Conservation (phyloP, 345 rosid genomes). For the Citrus maxima region DNA sequence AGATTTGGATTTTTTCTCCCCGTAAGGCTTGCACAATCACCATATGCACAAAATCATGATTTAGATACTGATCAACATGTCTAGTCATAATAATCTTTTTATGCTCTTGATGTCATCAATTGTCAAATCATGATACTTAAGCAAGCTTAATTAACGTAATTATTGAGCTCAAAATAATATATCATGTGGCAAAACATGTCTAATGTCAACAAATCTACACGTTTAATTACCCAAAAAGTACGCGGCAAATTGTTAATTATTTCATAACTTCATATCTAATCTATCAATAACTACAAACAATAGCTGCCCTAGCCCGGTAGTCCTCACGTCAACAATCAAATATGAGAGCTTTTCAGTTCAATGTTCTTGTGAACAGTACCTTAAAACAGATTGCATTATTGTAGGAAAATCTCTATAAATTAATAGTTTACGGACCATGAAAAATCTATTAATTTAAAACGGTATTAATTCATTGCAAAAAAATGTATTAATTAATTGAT, state of each 20-base stretch:
- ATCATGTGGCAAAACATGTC: background rate
- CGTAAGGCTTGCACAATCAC: background rate
- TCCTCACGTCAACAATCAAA: too few relatives aligned
- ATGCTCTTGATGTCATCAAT: background rate
- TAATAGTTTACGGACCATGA: fast-evolving
- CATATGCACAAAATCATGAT: background rate
- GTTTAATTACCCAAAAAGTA: background rate
- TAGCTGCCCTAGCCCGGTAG: too few relatives aligned
- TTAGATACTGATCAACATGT: background rate
- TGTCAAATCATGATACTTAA: slow-evolving; percentile 8
- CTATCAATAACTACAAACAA: too few relatives aligned
- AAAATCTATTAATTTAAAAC: too few relatives aligned
- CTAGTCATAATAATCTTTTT: background rate
- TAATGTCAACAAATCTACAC: background rate
- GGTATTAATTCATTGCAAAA: too few relatives aligned
- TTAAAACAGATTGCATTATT: too few relatives aligned
- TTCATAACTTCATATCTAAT: too few relatives aligned
- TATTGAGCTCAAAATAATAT: background rate
- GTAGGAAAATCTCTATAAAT: too few relatives aligned
- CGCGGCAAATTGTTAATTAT: background rate
- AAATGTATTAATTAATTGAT: too few relatives aligned
- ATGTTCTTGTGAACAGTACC: too few relatives aligned
- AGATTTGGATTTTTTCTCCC: background rate
- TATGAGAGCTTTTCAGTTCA: too few relatives aligned
- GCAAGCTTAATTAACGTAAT: background rate